A percentile compares a stretch with the other conserved stretches of the same genome.
Conservation (phyloP, 352 stramenopile genomes). For the Phytophthora kernoviae region DNA sequence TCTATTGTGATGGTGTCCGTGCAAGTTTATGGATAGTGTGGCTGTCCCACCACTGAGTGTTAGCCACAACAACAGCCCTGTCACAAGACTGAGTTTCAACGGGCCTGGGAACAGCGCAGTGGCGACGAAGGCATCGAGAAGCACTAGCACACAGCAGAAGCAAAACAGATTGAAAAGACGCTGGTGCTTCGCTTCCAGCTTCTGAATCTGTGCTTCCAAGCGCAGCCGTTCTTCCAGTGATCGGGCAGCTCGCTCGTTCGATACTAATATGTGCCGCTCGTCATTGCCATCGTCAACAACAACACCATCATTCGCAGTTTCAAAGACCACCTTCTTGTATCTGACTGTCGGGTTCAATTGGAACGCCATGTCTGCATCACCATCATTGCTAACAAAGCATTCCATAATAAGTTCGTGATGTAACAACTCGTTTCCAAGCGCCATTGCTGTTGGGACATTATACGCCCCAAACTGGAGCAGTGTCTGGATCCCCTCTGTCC, state of each 20-base stretch:
- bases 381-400: conserved; percentile 15
- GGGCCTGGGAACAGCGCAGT: conserved; percentile 30
- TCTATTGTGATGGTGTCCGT: conserved; percentile 16
- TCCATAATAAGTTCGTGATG: conserved; percentile 34
- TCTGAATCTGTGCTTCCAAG: conserved; percentile 28
- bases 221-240: conserved; percentile 25
- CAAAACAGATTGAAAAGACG: conserved; percentile 42
- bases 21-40: conserved; percentile 50
- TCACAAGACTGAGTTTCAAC: conserved; percentile 41
- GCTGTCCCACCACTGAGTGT: conserved; percentile 39
- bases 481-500: conserved; percentile 44
- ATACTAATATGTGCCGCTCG: conserved; percentile 15
- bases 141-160: conserved; percentile 40
- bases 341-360: conserved; percentile 24
- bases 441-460: conserved; percentile 46
- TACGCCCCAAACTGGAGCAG: conserved; percentile 46
- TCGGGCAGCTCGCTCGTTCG: conserved; percentile 8
- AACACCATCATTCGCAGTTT: conserved; percentile 1
- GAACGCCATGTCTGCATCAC: conserved; percentile 6
- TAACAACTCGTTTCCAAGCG: conserved; percentile 40
- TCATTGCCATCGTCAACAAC: conserved; percentile 8
- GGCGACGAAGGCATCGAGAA: conserved; percentile 36
- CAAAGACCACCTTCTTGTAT: conserved; percentile 30
- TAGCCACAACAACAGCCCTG: conserved; percentile 45
- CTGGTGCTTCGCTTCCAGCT: conserved; percentile 33